A percentile compares a stretch with the other conserved stretches of the same genome.
These are phyloP conservation scores for Kondoa subrosea DNA, from an alignment of 768 basidiomycete species.

Conservation along the genomic window DNA sequence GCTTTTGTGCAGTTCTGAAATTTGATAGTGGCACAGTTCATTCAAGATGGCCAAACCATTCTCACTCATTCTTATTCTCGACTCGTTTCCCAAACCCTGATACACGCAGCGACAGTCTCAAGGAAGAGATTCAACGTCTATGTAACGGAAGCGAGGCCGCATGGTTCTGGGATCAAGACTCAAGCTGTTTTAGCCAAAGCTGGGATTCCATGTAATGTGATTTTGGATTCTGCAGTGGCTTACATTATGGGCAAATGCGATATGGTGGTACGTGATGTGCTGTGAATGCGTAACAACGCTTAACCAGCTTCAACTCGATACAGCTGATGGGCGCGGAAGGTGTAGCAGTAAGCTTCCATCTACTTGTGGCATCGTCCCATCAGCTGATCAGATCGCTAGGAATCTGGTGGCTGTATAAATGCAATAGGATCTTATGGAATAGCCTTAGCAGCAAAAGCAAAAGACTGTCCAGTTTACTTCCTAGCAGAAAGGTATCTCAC, in stretches of 20 bases:
- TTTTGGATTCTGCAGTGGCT: conserved; percentile 88
- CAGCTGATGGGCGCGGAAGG: background rate
- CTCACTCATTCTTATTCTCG: conserved; percentile 93
- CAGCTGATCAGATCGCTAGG: background rate
- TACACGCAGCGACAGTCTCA: conserved; percentile 57
- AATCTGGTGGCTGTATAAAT: background rate
- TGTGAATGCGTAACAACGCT: conserved; percentile 9
- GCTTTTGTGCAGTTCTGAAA: no score
- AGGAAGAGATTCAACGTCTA: conserved; percentile 91
- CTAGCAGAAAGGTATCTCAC: conserved; percentile 15
- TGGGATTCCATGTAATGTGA: conserved; percentile 86
- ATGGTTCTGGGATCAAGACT: conserved; percentile 59
- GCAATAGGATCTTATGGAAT: conserved; percentile 84
- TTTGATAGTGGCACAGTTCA: no score
- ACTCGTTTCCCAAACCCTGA: conserved; percentile 80
- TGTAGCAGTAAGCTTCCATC: background rate
- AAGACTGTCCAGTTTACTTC: conserved; percentile 86
- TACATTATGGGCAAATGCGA: conserved; percentile 53
- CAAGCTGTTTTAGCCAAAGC: conserved; percentile 65
- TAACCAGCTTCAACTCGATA: background rate
- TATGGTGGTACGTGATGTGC: conserved; percentile 48
- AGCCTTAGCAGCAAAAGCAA: conserved; percentile 83
- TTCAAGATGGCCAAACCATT: conserved; percentile 36
- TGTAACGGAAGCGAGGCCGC: conserved; percentile 84
- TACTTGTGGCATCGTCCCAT: background rate